Evolutionary conservation across 352 stramenopile genomes (phyloP), one percentile per base, ranked within the genome.

Genomic region (Globisporangium orthogonon): DNA sequence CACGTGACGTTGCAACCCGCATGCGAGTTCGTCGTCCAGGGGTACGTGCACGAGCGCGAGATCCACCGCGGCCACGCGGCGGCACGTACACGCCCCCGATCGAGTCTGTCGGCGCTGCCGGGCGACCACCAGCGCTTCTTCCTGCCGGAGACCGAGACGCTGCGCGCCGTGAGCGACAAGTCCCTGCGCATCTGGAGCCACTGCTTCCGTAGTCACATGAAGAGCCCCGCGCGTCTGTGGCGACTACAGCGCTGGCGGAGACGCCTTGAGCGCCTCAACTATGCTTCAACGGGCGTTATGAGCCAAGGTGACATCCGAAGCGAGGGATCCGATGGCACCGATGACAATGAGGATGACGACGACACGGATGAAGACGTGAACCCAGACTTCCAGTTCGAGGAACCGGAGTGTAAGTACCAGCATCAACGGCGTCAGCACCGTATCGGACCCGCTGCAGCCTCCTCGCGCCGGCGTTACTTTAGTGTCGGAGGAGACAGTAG

Each of bases 181-280:
- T 50, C 69, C 3, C 63, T 69, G 11, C 70, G 56, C 7, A 70
- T 88, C 14, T 88, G 73, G 78, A 60, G 71, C 15, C 78, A 88
- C 58, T 88, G 78, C 61, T 82, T 88, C 28, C 78, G 74, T 54
- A 70, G 79, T 49, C 73, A 86, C 48, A 78, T 84, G 75, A 76
- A 75, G 53, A 80, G 75, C 54, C 71, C 81, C 48, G 43, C 52
- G 13, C 54, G 55, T 13, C 37, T 54, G 37, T 33, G 50, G 40
- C 39, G 48, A 1, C 39, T 61, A 35, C 46, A 17, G 31, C 54
- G 46, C 31, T 18, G 29, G 9, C 23, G 45, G 18, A 3, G 40
- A 28, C 31, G 23, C 0, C 33, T 28, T 17, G 35, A 46, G 35
- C 35, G 31, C 31, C 7, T n/a, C n/a, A n/a, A n/a, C n/a, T n/a